phyloP scores from a whole-genome alignment of 2,329 filamentous ascomycete species.

The Cladophialophora bantiana region DNA sequence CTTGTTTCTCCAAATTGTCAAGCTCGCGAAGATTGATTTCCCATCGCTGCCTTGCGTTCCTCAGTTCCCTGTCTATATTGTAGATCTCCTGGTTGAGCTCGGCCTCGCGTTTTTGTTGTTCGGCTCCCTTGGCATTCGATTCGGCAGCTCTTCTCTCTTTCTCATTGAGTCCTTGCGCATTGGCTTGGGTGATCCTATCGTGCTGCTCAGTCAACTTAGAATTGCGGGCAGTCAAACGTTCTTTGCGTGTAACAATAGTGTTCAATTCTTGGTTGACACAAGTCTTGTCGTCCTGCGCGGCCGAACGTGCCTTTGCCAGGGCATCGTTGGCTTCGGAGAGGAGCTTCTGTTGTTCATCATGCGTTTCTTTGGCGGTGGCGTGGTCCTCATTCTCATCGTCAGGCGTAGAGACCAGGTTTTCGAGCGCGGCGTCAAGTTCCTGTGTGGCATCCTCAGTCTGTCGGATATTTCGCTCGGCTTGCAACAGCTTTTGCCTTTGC shows the following conservation, averaged over 20 bases:
- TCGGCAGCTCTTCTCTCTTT: constrained; percentile 59
- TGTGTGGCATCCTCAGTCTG: constrained; percentile 69
- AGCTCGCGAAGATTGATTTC: constrained; percentile 49
- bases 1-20: constrained; percentile 37
- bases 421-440: constrained; percentile 61
- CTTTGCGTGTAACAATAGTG: constrained; percentile 61
- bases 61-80: constrained; percentile 50
- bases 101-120: constrained; percentile 53
- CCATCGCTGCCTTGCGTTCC: constrained; percentile 28
- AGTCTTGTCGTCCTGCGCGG: constrained; percentile 61
- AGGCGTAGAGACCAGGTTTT: constrained; percentile 63
- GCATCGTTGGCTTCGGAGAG: constrained; percentile 60
- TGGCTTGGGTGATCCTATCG: constrained; percentile 65
- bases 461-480: constrained; percentile 67
- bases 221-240: constrained; percentile 65
- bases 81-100: constrained; percentile 51
- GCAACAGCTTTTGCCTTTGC: constrained; percentile 66
- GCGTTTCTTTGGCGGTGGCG: constrained; percentile 60
- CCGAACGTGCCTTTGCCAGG: constrained; percentile 57
- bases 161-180: constrained; percentile 63
- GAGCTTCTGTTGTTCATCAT: constrained; percentile 61
- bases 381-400: constrained; percentile 63
- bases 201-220: constrained; percentile 67
- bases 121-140: constrained; percentile 54
- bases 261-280: constrained; percentile 43